Conservation (phyloP, 2,329 filamentous ascomycete species). For the Penicillium sp. region DNA sequence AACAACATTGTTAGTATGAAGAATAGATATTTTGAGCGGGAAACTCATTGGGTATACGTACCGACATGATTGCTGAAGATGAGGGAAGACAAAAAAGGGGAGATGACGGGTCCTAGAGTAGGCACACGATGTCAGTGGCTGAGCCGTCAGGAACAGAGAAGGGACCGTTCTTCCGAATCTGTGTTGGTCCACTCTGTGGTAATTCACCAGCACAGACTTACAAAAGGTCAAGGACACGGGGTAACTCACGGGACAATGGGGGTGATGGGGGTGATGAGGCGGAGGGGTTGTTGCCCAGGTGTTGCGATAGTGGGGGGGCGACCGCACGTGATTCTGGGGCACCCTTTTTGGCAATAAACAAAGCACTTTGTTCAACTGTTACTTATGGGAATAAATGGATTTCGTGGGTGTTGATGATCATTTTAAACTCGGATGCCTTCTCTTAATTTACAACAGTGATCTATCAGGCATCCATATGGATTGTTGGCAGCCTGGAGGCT, state of each 20-base stretch:
- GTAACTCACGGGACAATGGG: constrained; percentile 19
- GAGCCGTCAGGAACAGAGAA: constrained; percentile 3
- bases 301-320: constrained; percentile 34
- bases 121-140: constrained; percentile 34
- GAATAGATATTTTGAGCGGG: not conserved
- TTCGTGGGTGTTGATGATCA: not conserved
- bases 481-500: constrained; percentile 8
- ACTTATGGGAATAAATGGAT: not conserved
- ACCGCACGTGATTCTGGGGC: constrained; percentile 25
- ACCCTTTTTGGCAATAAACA: constrained; percentile 17
- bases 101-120: constrained; percentile 23
- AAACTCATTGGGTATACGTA: constrained; percentile 19
- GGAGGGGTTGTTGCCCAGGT: constrained; percentile 38
- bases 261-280: constrained; percentile 27
- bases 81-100: constrained; percentile 19
- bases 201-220: not conserved
- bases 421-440: not conserved
- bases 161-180: not conserved
- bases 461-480: constrained; percentile 7
- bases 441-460: not conserved
- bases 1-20: constrained; percentile 12
- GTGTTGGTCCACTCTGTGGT: not conserved
- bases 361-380: not conserved
- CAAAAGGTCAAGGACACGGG: constrained; percentile 1
- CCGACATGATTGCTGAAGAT: constrained; percentile 36